A percentile compares a stretch with the other conserved stretches of the same genome.
Evolutionary conservation across 768 basidiomycete species (phyloP).

Genomic region (Collybiopsis confluens): DNA sequence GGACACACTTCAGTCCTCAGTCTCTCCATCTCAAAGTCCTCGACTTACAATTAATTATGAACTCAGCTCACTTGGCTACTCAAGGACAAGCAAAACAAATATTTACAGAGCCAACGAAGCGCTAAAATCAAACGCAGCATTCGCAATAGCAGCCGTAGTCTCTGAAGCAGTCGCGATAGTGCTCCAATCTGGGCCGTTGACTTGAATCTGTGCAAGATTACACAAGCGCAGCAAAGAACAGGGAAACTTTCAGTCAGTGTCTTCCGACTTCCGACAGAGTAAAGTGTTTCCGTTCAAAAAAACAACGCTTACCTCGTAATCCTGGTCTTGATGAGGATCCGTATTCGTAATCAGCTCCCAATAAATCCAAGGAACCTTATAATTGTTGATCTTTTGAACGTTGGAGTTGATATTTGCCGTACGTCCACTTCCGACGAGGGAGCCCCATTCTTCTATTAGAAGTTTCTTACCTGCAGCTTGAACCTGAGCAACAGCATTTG

Average conservation of each 20-base stretch:
- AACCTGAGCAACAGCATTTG: slow-evolving; percentile 24
- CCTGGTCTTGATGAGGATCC: slow-evolving; percentile 28
- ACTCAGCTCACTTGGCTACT: too few relatives aligned
- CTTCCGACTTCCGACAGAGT: too few relatives aligned
- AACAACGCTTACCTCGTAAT: slow-evolving; percentile 16
- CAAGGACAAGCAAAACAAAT: too few relatives aligned
- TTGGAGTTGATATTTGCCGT: slow-evolving; percentile 29
- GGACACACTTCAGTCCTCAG: too few relatives aligned
- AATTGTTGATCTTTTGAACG: slow-evolving; percentile 27
- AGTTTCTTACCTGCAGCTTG: slow-evolving; percentile 31
- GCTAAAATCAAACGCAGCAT: slow-evolving; percentile 21
- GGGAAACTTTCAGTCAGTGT: too few relatives aligned
- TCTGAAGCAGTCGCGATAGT: slow-evolving; percentile 13
- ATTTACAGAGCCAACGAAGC: slow-evolving; percentile 13
- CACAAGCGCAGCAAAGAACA: too few relatives aligned
- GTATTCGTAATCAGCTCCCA: slow-evolving; percentile 33
- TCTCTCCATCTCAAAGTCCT: too few relatives aligned
- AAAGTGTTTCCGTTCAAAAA: neutral
- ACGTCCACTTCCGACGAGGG: slow-evolving; percentile 19
- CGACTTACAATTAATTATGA: too few relatives aligned
- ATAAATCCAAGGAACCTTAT: slow-evolving; percentile 34
- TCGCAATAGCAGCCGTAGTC: slow-evolving; percentile 10
- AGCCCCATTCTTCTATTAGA: slow-evolving; percentile 34
- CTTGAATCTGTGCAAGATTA: slow-evolving; percentile 17
- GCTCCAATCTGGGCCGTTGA: slow-evolving; percentile 18